Evolutionary conservation across 2,329 filamentous ascomycete species (phyloP).

Genomic region (Neopestalotiopsis clavispora): DNA sequence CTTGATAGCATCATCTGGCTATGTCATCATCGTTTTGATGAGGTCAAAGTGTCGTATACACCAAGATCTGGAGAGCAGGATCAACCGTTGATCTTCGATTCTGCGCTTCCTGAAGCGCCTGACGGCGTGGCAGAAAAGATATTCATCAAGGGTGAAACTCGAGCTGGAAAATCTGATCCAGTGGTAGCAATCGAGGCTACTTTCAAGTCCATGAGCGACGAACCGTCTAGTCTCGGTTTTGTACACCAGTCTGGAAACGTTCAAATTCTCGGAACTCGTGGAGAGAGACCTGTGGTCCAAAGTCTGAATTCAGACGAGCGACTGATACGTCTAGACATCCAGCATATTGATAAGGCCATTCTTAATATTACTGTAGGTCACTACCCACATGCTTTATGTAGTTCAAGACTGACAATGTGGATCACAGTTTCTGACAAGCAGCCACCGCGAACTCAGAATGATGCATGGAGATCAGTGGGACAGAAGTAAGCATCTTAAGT

Average conservation of each 20-base stretch:
- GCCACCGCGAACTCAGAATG: slow-evolving; percentile 9
- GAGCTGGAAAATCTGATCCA: slow-evolving; percentile 19
- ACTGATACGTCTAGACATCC: slow-evolving; percentile 23
- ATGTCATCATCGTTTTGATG: slow-evolving; percentile 26
- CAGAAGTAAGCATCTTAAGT: too few species aligned
- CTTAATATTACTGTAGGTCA: slow-evolving; percentile 23
- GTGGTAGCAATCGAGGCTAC: slow-evolving; percentile 22
- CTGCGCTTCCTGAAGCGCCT: neutral
- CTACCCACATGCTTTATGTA: too few species aligned
- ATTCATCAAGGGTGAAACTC: slow-evolving; percentile 21
- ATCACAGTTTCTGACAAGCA: slow-evolving; percentile 15
- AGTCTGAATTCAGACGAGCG: slow-evolving; percentile 21
- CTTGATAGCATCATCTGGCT: slow-evolving; percentile 27
- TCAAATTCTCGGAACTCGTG: slow-evolving; percentile 21
- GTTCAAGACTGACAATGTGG: neutral
- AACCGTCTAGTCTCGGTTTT: slow-evolving; percentile 24
- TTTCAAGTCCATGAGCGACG: slow-evolving; percentile 22
- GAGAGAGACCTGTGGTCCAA: slow-evolving; percentile 11
- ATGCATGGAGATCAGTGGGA: neutral
- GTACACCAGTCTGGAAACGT: slow-evolving; percentile 21
- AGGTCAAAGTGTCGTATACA: slow-evolving; percentile 22
- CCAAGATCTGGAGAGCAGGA: slow-evolving; percentile 4
- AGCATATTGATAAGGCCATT: slow-evolving; percentile 18
- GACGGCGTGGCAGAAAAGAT: slow-evolving; percentile 23
- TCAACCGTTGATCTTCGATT: slow-evolving; percentile 11